Evolutionary conservation across 768 basidiomycete species (phyloP), one percentile per base, ranked within the genome.

Genomic region (Pleurotus citrinopileatus): DNA sequence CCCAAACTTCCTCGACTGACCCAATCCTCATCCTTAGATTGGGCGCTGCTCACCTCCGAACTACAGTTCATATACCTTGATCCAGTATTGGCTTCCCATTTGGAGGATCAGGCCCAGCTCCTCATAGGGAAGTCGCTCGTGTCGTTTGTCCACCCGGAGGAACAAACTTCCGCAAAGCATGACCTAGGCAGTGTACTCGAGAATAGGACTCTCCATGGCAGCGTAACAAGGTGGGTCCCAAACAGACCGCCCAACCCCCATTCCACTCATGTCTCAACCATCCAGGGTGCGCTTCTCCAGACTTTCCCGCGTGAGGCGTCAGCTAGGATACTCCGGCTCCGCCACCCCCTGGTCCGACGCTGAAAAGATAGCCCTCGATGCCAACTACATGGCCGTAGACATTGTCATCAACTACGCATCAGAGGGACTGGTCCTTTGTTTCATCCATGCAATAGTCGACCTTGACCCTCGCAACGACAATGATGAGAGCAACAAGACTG

Each of bases 321-420:
- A 79, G 52, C 78, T 94, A n/a, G 91, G 90, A 38, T 79, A 85
- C 68, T 67, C 75, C 17, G 87, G 83, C 0, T 78, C 82, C 10
- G 64, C 65, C 36, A 68, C 74, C 19, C 66, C 74, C 5, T 91
- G 86, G 81, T 65, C 70, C 28, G 85, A 87, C 56, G 84, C 78
- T 5, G 84, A 89, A 60, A 87, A 86, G 69, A 76, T 87, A 58
- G 75, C 81, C 9, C 62, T 84, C 15, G 89, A 94, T 73, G 69
- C 73, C 25, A 73, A 91, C 64, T 94, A 92, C 68, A 86, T 93
- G 82, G 85, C 86, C 4, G 87, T 90, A 56, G 91, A 94, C 70
- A 84, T 94, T 63, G 91, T 93, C 62, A 88, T 92, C 65, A 94
- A 92, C 69, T 89, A 86, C 83, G 91, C 89, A 46, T 89, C 89